Evolutionary conservation across 441 rosid genomes (phyloP).

Genomic region (Cnidoscolus chayamansa): DNA sequence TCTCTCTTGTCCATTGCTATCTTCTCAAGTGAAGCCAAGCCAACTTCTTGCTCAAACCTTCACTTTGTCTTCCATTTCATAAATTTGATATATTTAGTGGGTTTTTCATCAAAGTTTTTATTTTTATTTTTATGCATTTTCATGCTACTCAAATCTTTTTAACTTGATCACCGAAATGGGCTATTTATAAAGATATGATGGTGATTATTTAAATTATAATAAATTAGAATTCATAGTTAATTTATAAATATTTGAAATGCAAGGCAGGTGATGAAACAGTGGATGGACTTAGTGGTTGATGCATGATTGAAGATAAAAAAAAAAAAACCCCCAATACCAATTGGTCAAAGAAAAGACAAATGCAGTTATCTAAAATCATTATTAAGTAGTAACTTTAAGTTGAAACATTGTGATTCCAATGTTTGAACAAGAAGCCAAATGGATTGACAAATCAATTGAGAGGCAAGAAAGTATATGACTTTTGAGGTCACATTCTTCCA

Average conservation of each 20-base stretch:
- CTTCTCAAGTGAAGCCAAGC: not conserved
- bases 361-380: constrained; percentile 17
- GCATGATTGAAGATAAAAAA: not conserved
- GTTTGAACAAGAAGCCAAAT: constrained; percentile 36
- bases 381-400: constrained; percentile 38
- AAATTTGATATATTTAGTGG: not conserved
- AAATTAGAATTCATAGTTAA: no score
- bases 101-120: no score
- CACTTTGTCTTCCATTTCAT: not conserved
- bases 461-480: constrained; percentile 28
- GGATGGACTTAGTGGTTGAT: not conserved
- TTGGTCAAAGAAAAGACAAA: constrained; percentile 23
- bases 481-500: constrained; percentile 43
- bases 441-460: constrained; percentile 24
- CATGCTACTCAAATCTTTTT: no score
- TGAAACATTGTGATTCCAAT: constrained; percentile 40
- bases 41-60: not conserved
- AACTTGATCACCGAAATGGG: no score
- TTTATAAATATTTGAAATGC: not conserved
- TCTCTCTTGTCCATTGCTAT: not conserved
- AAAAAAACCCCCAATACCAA: not conserved
- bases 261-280: not conserved
- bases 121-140: no score
- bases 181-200: no score
- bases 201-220: no score